These are phyloP conservation scores for Colletotrichum siamense DNA, from an alignment of 2,329 filamentous ascomycete species.

Conservation along the genomic window DNA sequence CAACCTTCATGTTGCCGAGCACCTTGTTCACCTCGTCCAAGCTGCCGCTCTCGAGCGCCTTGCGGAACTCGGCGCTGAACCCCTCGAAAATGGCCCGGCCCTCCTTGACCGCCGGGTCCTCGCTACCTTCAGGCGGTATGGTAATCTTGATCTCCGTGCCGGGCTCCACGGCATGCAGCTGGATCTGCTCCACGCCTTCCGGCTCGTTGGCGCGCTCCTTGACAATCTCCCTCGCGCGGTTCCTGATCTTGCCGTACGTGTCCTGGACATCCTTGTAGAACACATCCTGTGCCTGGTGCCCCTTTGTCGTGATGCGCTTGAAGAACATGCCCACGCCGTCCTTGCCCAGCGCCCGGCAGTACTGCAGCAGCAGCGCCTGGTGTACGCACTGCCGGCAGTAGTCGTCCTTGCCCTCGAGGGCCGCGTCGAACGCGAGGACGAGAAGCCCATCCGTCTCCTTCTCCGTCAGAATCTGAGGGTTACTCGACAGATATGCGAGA, in stretches of 20 bases:
- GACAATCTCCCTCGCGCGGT: constrained; percentile 75
- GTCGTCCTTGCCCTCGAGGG: constrained; percentile 78
- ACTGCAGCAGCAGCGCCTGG: constrained; percentile 90
- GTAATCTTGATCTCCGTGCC: constrained; percentile 89
- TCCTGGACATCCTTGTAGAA: constrained; percentile 93
- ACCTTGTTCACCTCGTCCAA: constrained; percentile 68
- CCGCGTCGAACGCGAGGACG: constrained; percentile 88
- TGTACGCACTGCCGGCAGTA: constrained; percentile 87
- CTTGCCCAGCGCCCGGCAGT: constrained; percentile 87
- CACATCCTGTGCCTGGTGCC: constrained; percentile 87
- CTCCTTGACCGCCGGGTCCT: constrained; percentile 67
- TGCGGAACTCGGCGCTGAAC: constrained; percentile 82
- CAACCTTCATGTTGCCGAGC: constrained; percentile 85
- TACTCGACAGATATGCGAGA: constrained; percentile 76
- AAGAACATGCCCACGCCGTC: constrained; percentile 95
- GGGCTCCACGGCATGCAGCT: constrained; percentile 94
- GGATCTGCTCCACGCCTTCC: constrained; percentile 88
- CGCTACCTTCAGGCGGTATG: constrained; percentile 73
- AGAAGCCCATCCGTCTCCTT: constrained; percentile 90
- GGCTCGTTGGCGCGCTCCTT: constrained; percentile 56
- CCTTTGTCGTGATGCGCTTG: constrained; percentile 88
- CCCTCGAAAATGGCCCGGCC: constrained; percentile 80
- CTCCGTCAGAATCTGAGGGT: constrained; percentile 82
- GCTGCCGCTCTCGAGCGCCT: constrained; percentile 85
- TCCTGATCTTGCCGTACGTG: constrained; percentile 84